Base-by-base conservation (phyloP, 257 asterid genomes). In the Ophiorrhiza pumila region DNA sequence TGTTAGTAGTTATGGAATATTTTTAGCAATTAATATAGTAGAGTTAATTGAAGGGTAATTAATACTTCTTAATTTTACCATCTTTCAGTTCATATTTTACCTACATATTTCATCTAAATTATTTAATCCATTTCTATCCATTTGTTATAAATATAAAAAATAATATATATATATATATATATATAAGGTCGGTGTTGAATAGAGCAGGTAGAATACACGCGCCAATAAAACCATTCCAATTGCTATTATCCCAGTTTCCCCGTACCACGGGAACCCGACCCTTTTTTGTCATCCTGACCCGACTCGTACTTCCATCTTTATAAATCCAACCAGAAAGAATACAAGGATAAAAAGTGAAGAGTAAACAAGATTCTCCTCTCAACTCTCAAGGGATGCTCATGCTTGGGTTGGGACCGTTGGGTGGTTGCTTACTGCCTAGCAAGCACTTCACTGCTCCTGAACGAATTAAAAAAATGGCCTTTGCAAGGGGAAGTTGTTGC, bases 401-500 rank as follows among this genome's bases (percentile, higher is more conserved):
- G n/a, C n/a, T n/a, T n/a, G n/a, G n/a, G n/a, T n/a, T n/a, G n/a
- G n/a, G n/a, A n/a, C n/a, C n/a, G n/a, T n/a, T n/a, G n/a, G n/a
- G n/a, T n/a, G n/a, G n/a, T n/a, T n/a, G n/a, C n/a, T n/a, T n/a
- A n/a, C n/a, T n/a, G n/a, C n/a, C n/a, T n/a, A n/a, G n/a, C n/a
- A n/a, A n/a, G n/a, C n/a, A n/a, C n/a, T n/a, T n/a, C n/a, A n/a
- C n/a, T n/a, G n/a, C n/a, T n/a, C n/a, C n/a, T 45, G n/a, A 20
- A 35, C n/a, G 10, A 52, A 22, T 4, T 34, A 27, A 65, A 20
- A 58, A 13, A 41, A 82, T 77, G 83, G 79, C 76, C 7, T 85
- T 72, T 39, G 72, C 62, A 45, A 72, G 71, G 34, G 89, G 76
- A 66, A 74, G 69, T 81, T 81, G 79, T 71, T 76, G 77, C 84